Base-by-base conservation (phyloP, 306 rosid genomes). In the Rubus idaeus region DNA sequence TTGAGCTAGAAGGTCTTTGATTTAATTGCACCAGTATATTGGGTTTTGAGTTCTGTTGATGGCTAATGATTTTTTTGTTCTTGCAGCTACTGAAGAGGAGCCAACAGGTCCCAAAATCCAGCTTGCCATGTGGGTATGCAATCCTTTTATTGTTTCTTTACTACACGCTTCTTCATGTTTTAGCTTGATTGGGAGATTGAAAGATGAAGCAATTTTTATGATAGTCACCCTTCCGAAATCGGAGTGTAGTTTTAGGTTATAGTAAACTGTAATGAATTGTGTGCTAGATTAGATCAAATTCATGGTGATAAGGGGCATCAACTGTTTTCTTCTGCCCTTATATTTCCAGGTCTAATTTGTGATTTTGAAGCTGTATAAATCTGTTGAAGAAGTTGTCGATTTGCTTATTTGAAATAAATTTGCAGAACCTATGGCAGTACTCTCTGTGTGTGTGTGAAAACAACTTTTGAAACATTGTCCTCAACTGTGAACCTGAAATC, bases 121-220 rank as follows among this genome's bases (percentile, higher is more conserved):
- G 79, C 97, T 94, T 77, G 96, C 97, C 40, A 94, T 94, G 97
- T 94, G 98, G 98, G 97, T 91, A 85, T 79, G 97, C 74, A 23
- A 18, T 77, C 76, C 35, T 40, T 18, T 60, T 55, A 65, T 26
- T 75, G 23, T 79, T 55, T 26, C 46, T 47, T 68, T 53, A 53
- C 8, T 78, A 1, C 37, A 6, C 61, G 45, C 20, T 57, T 16
- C 39, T 56, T 3, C n/a, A 20, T 55, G 10, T 1, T 17, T 58
- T 45, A 37, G n/a, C 37, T 20, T 65, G 47, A 8, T 37, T 71
- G 11, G 35, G 35, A 52, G 39, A 26, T 60, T 4, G 40, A 53
- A 63, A 26, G 16, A 4, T 21, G 45, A 40, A 20, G n/a, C 30
- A 49, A n/a, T n/a, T 68, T 55, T 77, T 46, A 61, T 66, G 42